Percentiles rank a stretch among this genome's conserved stretches.
Evolutionary conservation across 106 monocot genomes (phyloP).

Genomic region (Alisma plantagoaquatica): DNA sequence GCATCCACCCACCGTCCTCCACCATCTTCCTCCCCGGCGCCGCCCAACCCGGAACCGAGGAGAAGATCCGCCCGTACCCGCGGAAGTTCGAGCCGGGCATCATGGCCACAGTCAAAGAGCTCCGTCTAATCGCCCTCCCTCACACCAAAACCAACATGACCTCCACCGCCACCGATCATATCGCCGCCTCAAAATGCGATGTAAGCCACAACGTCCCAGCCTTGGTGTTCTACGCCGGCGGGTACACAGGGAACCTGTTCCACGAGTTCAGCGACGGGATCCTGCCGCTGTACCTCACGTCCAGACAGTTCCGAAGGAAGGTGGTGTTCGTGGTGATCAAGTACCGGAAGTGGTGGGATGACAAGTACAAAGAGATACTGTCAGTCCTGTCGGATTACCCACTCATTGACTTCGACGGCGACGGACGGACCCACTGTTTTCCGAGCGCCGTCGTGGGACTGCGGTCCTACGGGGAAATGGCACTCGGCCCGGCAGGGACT

Average conservation of each 20-base stretch:
- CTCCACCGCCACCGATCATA: neutral
- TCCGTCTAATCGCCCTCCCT: conserved; percentile 26
- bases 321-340: conserved; percentile 62
- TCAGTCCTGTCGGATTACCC: conserved; percentile 56
- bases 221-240: conserved; percentile 79
- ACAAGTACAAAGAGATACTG: conserved; percentile 61
- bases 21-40: conserved; percentile 12
- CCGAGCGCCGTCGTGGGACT: conserved; percentile 50
- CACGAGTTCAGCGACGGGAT: conserved; percentile 97
- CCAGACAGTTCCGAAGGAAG: conserved; percentile 27
- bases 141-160: no score
- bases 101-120: conserved; percentile 34
- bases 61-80: conserved; percentile 43
- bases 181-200: conserved; percentile 29
- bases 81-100: conserved; percentile 49
- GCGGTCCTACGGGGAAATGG: conserved; percentile 58
- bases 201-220: conserved; percentile 64
- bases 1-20: neutral
- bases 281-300: conserved; percentile 75
- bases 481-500: conserved; percentile 15
- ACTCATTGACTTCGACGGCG: conserved; percentile 53
- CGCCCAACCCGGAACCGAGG: neutral
- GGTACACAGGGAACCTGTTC: conserved; percentile 92
- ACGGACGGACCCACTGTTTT: conserved; percentile 61
- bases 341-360: conserved; percentile 71